Evolutionary conservation across 1,139 yeast species (phyloP).

Genomic region (Hanseniaspora uvarum): DNA sequence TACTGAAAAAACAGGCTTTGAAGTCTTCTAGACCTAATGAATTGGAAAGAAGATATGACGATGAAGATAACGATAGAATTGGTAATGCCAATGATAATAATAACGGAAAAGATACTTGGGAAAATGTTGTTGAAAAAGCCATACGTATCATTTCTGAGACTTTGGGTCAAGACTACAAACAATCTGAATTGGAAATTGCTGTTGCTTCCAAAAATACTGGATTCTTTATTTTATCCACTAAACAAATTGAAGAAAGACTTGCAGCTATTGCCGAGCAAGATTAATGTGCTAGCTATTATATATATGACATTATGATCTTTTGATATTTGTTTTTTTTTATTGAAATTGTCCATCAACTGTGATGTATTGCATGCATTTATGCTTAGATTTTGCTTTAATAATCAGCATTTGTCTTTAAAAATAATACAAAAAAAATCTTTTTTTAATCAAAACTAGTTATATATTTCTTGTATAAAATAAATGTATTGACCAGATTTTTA

Average conservation of each 20-base stretch:
- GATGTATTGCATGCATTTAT: not conserved
- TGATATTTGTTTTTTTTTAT: too few species aligned
- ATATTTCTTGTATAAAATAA: constrained; percentile 13
- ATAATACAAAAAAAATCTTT: too few species aligned
- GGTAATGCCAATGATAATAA: constrained; percentile 16
- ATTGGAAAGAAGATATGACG: constrained; percentile 11
- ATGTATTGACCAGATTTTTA: constrained; percentile 5
- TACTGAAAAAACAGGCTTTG: constrained; percentile 63
- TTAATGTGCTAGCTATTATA: constrained; percentile 31
- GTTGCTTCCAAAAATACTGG: constrained; percentile 60
- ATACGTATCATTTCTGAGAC: constrained; percentile 77
- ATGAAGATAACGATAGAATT: constrained; percentile 13
- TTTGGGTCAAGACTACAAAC: constrained; percentile 84
- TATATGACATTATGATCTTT: not conserved
- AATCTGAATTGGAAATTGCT: constrained; percentile 87
- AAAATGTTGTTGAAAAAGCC: constrained; percentile 78
- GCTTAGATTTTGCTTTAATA: not conserved
- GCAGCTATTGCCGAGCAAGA: constrained; percentile 94
- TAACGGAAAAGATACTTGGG: constrained; percentile 65
- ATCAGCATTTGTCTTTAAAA: too few species aligned
- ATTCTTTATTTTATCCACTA: constrained; percentile 64
- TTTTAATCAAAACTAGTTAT: not conserved
- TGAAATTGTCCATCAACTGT: not conserved
- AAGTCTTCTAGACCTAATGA: constrained; percentile 24
- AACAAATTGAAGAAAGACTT: constrained; percentile 87